Percentiles rank a stretch among this genome's conserved stretches.
These are phyloP conservation scores for Penstemon barbatus DNA, from an alignment of 257 asterid species.

Conservation along the genomic window DNA sequence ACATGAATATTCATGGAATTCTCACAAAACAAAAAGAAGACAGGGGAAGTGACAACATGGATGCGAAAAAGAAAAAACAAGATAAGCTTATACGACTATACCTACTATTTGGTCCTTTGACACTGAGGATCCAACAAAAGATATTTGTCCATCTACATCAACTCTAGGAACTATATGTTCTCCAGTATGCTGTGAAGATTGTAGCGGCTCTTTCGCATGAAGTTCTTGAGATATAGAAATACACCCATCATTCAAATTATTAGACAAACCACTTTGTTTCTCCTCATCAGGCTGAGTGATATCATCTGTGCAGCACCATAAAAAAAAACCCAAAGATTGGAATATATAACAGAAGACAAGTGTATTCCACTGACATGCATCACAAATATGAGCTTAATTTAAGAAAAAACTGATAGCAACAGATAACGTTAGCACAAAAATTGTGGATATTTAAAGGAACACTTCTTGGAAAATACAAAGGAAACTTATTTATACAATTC, in stretches of 20 bases:
- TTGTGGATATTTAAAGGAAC: slow-evolving; percentile 20
- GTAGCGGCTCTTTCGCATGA: slow-evolving; percentile 33
- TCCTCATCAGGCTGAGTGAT: slow-evolving; percentile 71
- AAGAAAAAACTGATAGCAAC: not conserved
- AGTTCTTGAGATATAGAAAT: slow-evolving; percentile 42
- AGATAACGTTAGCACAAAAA: slow-evolving; percentile 14
- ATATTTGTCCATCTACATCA: slow-evolving; percentile 25
- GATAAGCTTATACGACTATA: slow-evolving; percentile 24
- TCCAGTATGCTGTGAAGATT: slow-evolving; percentile 29
- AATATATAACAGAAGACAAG: slow-evolving; percentile 3
- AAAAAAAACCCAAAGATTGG: slow-evolving; percentile 25
- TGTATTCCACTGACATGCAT: slow-evolving; percentile 1
- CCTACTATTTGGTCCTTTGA: slow-evolving; percentile 48
- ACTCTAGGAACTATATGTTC: slow-evolving; percentile 33
- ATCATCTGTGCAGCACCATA: slow-evolving; percentile 66
- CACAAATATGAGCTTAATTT: not conserved
- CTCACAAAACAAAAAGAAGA: slow-evolving; percentile 3
- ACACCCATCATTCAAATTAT: slow-evolving; percentile 30
- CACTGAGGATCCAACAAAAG: slow-evolving; percentile 29
- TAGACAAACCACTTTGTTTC: slow-evolving; percentile 29
- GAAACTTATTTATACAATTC: not conserved
- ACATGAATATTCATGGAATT: not conserved
- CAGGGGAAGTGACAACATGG: slow-evolving; percentile 1
- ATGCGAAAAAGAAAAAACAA: slow-evolving; percentile 25
- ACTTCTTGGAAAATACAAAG: not conserved